phyloP scores from a whole-genome alignment of 225 moss, liverwort and hornwort species.

The Anthoceros angustus region DNA sequence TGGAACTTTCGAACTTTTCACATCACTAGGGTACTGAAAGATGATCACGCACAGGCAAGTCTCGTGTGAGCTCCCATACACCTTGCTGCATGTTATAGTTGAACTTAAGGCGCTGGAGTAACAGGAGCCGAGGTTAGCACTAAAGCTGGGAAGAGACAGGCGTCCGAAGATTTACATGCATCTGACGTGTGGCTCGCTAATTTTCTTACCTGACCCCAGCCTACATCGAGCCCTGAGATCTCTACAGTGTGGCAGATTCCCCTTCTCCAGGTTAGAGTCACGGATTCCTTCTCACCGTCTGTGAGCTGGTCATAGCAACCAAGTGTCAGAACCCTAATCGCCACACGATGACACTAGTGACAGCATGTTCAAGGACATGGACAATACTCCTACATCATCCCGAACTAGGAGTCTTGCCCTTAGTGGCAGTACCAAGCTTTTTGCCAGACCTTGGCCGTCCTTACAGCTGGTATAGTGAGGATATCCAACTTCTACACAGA shows the following conservation, averaged over 20 bases:
- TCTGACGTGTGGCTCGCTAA: neutral
- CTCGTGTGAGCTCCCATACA: conserved; percentile 56
- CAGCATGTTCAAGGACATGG: neutral
- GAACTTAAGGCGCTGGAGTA: conserved; percentile 45
- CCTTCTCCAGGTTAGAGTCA: conserved; percentile 57
- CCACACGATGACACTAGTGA: neutral
- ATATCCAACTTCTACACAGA: neutral
- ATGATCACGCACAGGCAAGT: conserved; percentile 40
- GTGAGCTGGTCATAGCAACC: conserved; percentile 24
- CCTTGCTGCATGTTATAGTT: conserved; percentile 39
- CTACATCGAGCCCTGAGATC: conserved; percentile 86
- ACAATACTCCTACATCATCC: neutral
- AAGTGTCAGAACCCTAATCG: neutral
- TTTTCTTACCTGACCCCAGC: conserved; percentile 59
- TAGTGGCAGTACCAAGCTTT: neutral
- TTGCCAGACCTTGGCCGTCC: neutral
- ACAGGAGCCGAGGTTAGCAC: conserved; percentile 7
- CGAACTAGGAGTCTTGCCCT: too few relatives aligned
- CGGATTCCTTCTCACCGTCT: conserved; percentile 41
- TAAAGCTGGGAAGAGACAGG: neutral
- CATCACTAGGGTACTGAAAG: neutral
- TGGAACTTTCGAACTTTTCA: neutral
- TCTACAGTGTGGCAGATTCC: conserved; percentile 55
- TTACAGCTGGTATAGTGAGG: too few relatives aligned
- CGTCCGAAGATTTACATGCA: neutral